These are phyloP conservation scores for Stenogyne calaminthoides DNA, from an alignment of 305 asterid genomes.

Conservation along the genomic window DNA sequence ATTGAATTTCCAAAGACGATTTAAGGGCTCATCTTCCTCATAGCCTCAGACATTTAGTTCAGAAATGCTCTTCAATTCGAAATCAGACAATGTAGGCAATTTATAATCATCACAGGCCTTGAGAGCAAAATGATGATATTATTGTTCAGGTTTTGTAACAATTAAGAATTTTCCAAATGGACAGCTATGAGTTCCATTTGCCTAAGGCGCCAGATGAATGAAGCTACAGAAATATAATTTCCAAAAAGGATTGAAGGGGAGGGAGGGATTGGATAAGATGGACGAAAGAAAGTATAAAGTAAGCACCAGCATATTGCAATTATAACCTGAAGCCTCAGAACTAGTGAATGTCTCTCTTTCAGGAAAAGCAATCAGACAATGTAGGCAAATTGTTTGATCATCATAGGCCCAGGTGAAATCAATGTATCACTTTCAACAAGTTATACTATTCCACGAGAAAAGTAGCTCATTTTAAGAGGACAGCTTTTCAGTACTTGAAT, in stretches of 20 bases:
- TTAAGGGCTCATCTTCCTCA: background rate
- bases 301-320: background rate
- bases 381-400: slow-evolving; percentile 45
- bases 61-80: too few relatives aligned
- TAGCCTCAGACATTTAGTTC: background rate
- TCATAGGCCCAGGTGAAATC: slow-evolving; percentile 38
- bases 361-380: slow-evolving; percentile 36
- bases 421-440: background rate
- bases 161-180: background rate
- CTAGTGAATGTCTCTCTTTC: slow-evolving; percentile 8
- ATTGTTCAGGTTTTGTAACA: background rate
- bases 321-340: slow-evolving; percentile 28
- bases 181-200: background rate
- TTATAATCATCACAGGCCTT: slow-evolving; percentile 47
- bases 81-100: background rate
- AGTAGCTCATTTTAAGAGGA: background rate
- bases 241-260: background rate
- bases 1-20: background rate
- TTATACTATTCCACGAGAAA: background rate
- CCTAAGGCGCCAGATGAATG: background rate
- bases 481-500: background rate
- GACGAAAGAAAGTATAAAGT: background rate
- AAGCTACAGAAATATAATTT: background rate
- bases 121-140: background rate
- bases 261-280: too few relatives aligned